Base-by-base conservation (phyloP, 805 yeast species). In the Barnettozyma wickerhamii region DNA sequence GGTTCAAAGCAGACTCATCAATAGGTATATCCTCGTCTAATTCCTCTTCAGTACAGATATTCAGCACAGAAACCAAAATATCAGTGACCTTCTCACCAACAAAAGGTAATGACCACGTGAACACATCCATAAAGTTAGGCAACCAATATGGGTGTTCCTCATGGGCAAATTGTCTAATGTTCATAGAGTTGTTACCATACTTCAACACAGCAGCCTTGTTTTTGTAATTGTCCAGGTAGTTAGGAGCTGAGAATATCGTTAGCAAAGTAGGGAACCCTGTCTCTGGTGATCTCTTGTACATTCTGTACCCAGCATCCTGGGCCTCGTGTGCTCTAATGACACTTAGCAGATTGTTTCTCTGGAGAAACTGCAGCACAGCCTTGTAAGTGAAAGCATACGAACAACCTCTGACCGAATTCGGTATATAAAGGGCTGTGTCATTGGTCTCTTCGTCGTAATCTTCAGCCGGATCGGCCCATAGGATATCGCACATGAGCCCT, bases 401-500 rank as follows among this genome's bases (percentile, higher is more conserved):
- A 60, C 98, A 93, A 6, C 98, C 98, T 49, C 98, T 72, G 45
- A 81, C 84, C 27, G 77, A 65, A 65, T 86, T 90, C 56, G 78
- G 79, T 20, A 75, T 69, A 60, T 75, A 88, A 21, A 52, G 58
- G 13, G 59, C 66, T 14, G 55, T 54, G 3, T 72, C 75, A 20
- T 55, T 49, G 48, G 75, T 81, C 48, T 74, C 81, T 20, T 72
- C 78, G 58, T 90, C 96, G 59, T 86, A 91, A 32, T 84, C 82
- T 51, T 88, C 95, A n/a, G 83, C 68, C 1, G 99, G 99, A 62
- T 91, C 98, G 0, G 96, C 83, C 99, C 98, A 91, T 53, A 91
- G 72, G 48, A 91, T 65, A 64, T 91, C 99, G 64, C 97, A 91
- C 88, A 88, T 85, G 39, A 91, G 62, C 0, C 99, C 99, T 46